Conservation (phyloP, 495 filamentous ascomycete species). For the Neurospora sp. region DNA sequence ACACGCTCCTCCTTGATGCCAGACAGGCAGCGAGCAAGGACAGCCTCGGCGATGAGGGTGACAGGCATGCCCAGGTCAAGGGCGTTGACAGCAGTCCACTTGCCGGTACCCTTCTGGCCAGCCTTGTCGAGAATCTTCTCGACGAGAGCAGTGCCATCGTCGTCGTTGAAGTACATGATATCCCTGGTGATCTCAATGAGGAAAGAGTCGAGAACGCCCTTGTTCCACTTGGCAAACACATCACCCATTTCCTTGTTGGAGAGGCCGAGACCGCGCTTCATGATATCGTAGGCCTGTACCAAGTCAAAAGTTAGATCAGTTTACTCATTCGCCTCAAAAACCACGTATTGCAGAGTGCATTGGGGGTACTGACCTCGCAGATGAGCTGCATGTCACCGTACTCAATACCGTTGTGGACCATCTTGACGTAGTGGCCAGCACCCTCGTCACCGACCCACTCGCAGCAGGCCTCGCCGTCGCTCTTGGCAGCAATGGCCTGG, state of each 20-base stretch:
- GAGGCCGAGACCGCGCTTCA: conserved; percentile 91
- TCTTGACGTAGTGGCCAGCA: conserved; percentile 99
- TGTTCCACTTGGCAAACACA: conserved; percentile 94
- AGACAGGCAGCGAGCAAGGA: conserved; percentile 88
- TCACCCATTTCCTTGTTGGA: conserved; percentile 86
- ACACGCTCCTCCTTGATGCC: conserved; percentile 89
- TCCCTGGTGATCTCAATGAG: conserved; percentile 98
- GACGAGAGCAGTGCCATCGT: conserved; percentile 78
- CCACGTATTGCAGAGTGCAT: neutral
- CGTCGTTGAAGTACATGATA: conserved; percentile 93
- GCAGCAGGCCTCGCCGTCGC: conserved; percentile 91
- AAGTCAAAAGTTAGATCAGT: neutral
- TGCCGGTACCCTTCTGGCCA: conserved; percentile 98
- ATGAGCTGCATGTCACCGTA: conserved; percentile 99
- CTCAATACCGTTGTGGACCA: conserved; percentile 99
- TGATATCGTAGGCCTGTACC: conserved; percentile 89
- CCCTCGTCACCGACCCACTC: conserved; percentile 99
- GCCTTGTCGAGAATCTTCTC: conserved; percentile 99
- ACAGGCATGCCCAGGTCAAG: conserved; percentile 98
- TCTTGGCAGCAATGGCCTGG: conserved; percentile 95
- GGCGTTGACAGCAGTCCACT: conserved; percentile 99
- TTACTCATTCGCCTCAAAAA: neutral
- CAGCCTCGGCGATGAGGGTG: conserved; percentile 93
- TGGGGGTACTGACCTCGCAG: conserved; percentile 63
- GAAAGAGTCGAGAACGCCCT: conserved; percentile 96